Evolutionary conservation across 352 stramenopile species (phyloP), one percentile per base, ranked within the genome.

Genomic region (Phytophthora aleatoria): DNA sequence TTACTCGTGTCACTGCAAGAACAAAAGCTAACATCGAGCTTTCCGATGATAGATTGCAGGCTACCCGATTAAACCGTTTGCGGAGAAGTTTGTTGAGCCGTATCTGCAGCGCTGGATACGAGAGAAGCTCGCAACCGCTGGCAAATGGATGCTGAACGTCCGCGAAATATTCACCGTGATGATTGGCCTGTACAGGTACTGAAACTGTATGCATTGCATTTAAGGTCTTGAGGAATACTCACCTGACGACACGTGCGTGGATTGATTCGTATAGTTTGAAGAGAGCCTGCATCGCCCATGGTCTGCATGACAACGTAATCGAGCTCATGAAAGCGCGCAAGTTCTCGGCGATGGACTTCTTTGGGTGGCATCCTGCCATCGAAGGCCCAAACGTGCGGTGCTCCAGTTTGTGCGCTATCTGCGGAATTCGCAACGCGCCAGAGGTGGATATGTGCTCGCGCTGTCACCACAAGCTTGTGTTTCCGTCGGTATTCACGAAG

Each of bases 31-130:
- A 74, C 15, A 13, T 15, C 16, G 24, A 56, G 24, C 54, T n/a
- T 69, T 15, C 10, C 59, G 5, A 41, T 54, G 31, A 13, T 38
- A 94, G 71, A 87, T 92, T 47, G 78, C 85, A 42, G 83, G 85
- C 2, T 94, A 94, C 31, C 85, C 85, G 10, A 90, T 94, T 44
- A 90, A 87, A 38, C 85, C 85, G 3, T 94, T 94, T 60, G 83
- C 85, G n/a, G 74, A 79, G 15, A 88, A 88, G 50, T 88, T 86
- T 67, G 79, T 89, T 16, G 85, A 94, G 56, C 78, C 81, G 24
- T 87, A 87, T 55, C 64, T 90, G n/a, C 78, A 94, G 76, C 81
- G 85, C 38, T 94, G 85, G 85, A 78, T 94, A 35, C 79, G 81
- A 13, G 85, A 94, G 52, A 94, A 92, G 50, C 81, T 94, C 0